These are phyloP conservation scores for Elsinoe ampelina DNA, from an alignment of 2,329 filamentous ascomycete species.

Conservation along the genomic window DNA sequence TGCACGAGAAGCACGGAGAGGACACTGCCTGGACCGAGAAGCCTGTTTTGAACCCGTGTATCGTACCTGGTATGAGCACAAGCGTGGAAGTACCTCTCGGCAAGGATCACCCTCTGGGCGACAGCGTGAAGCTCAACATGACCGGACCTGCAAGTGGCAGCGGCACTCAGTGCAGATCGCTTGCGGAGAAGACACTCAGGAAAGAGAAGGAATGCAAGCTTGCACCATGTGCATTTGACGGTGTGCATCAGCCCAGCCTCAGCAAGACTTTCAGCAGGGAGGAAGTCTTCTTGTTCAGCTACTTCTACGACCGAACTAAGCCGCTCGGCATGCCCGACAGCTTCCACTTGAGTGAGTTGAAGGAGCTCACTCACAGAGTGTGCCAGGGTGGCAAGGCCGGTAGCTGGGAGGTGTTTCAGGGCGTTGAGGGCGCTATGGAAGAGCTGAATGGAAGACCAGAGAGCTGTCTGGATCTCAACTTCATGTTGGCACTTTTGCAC, in stretches of 20 bases:
- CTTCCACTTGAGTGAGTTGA: conserved; percentile 84
- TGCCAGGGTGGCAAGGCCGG: conserved; percentile 74
- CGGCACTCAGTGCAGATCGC: conserved; percentile 76
- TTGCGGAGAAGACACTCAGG: conserved; percentile 82
- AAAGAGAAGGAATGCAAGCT: conserved; percentile 77
- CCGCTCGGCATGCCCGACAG: conserved; percentile 97
- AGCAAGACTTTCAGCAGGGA: conserved; percentile 85
- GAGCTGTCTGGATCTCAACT: conserved; percentile 90
- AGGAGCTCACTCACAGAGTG: conserved; percentile 74
- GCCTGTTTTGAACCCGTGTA: conserved; percentile 75
- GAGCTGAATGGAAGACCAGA: conserved; percentile 78
- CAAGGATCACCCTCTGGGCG: conserved; percentile 56
- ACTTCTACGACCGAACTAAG: conserved; percentile 92
- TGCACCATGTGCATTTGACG: conserved; percentile 96
- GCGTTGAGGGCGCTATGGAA: conserved; percentile 64
- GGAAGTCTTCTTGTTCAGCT: conserved; percentile 93
- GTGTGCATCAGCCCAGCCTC: conserved; percentile 85
- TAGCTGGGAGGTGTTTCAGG: conserved; percentile 72
- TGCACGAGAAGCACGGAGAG: conserved; percentile 52
- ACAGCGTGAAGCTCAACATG: conserved; percentile 67
- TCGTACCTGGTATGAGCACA: conserved; percentile 68
- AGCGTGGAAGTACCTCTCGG: conserved; percentile 63
- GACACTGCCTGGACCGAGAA: conserved; percentile 56
- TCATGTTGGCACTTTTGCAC: conserved; percentile 86
- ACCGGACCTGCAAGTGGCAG: conserved; percentile 68